phyloP scores from a whole-genome alignment of 192 early-diverging fungal genomes.

The Coemansia reversa region DNA sequence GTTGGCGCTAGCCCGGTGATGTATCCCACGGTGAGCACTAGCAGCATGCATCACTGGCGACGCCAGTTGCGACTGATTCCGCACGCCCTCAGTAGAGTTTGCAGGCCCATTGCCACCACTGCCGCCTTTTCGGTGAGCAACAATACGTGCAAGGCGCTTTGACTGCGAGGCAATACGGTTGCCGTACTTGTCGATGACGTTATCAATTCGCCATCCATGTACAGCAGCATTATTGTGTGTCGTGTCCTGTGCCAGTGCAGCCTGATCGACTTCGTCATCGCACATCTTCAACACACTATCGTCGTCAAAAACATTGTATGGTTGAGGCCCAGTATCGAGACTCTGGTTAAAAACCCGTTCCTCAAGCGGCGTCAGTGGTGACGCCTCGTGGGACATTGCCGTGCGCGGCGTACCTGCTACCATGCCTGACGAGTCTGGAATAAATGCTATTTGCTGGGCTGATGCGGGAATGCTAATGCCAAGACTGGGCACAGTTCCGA shows the following conservation, averaged over 20 bases:
- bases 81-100: too few relatives aligned
- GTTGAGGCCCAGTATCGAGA: not conserved
- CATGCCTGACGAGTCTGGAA: constrained; percentile 9
- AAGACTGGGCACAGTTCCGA: constrained; percentile 2
- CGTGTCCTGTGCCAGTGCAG: not conserved
- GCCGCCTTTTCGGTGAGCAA: constrained; percentile 25
- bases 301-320: constrained; percentile 41
- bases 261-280: constrained; percentile 26
- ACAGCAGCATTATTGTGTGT: not conserved
- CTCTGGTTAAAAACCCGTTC: constrained; percentile 36
- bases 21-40: not conserved
- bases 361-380: constrained; percentile 44
- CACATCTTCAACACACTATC: constrained; percentile 30
- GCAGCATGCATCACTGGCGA: not conserved
- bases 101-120: constrained; percentile 1
- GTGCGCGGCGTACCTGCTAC: constrained; percentile 21
- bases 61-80: not conserved
- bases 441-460: not conserved
- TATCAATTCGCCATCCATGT: constrained; percentile 43
- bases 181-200: constrained; percentile 40
- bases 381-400: constrained; percentile 23
- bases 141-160: constrained; percentile 36
- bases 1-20: constrained; percentile 1
- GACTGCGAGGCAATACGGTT: constrained; percentile 35
- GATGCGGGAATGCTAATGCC: constrained; percentile 9